Conservation (phyloP, 164 flowering plant species). For the Pachysandra terminalis region DNA sequence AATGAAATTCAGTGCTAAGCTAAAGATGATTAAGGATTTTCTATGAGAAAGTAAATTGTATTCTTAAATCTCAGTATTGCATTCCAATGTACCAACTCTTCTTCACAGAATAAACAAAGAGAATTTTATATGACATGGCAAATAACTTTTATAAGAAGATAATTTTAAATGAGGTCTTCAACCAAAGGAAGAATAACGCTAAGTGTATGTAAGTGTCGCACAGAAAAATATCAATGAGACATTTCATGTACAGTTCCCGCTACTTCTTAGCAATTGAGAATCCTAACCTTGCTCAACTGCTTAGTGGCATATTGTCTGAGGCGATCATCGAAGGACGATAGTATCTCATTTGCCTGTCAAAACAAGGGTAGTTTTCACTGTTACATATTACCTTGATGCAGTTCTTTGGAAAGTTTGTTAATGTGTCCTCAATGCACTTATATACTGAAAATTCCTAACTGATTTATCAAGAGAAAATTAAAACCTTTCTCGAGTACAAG, state of each 20-base stretch:
- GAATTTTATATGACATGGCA: no score
- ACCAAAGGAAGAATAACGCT: neutral
- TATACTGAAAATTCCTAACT: neutral
- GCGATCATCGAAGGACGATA: constrained; percentile 97
- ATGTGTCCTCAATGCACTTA: neutral
- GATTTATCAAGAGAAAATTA: neutral
- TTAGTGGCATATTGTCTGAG: constrained; percentile 81
- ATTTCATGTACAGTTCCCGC: neutral
- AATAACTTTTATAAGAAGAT: neutral
- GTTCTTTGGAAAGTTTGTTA: neutral
- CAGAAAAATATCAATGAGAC: neutral
- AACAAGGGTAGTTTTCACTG: constrained; percentile 6
- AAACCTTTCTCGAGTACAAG: neutral
- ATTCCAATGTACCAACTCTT: no score
- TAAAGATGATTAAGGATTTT: neutral
- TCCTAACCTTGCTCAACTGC: constrained; percentile 79
- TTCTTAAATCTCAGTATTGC: no score
- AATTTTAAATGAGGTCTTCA: no score
- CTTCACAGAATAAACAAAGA: no score
- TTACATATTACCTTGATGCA: neutral
- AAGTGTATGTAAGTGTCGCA: neutral
- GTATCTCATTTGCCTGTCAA: constrained; percentile 88
- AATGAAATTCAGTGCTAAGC: neutral
- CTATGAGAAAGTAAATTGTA: no score
- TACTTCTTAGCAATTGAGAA: neutral